phyloP scores from a whole-genome alignment of 306 rosid species.

The Biancaea sappan region DNA sequence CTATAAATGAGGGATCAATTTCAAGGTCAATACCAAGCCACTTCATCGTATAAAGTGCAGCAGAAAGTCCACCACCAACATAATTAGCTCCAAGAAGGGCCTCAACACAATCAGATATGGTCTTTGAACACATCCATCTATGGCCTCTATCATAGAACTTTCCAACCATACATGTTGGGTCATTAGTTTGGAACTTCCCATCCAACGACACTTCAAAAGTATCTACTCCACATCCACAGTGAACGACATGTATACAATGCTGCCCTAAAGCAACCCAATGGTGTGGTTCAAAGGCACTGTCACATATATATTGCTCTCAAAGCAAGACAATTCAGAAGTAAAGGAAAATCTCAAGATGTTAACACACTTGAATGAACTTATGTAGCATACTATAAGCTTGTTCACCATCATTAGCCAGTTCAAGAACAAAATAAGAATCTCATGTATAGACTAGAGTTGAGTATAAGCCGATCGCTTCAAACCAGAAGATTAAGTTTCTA shows the following conservation, averaged over 20 bases:
- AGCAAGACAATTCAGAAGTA: constrained; percentile 3
- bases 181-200: constrained; percentile 49
- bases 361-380: constrained; percentile 3
- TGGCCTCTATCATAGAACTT: constrained; percentile 73
- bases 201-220: constrained; percentile 64
- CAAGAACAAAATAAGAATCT: neutral
- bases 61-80: constrained; percentile 59
- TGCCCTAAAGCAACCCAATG: constrained; percentile 84
- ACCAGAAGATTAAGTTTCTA: neutral
- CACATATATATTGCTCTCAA: constrained; percentile 61
- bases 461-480: neutral
- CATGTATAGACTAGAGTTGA: neutral
- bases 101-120: constrained; percentile 75
- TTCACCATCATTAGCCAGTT: neutral
- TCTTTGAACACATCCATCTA: constrained; percentile 77
- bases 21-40: constrained; percentile 63
- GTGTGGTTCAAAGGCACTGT: constrained; percentile 70
- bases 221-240: constrained; percentile 64
- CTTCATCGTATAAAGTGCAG: constrained; percentile 62
- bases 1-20: constrained; percentile 49
- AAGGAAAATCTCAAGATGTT: neutral
- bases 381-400: neutral
- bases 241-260: constrained; percentile 47
- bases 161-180: constrained; percentile 53
- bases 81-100: constrained; percentile 77